Conservation (phyloP, 495 filamentous ascomycete genomes). For the Talaromyces ruber region DNA sequence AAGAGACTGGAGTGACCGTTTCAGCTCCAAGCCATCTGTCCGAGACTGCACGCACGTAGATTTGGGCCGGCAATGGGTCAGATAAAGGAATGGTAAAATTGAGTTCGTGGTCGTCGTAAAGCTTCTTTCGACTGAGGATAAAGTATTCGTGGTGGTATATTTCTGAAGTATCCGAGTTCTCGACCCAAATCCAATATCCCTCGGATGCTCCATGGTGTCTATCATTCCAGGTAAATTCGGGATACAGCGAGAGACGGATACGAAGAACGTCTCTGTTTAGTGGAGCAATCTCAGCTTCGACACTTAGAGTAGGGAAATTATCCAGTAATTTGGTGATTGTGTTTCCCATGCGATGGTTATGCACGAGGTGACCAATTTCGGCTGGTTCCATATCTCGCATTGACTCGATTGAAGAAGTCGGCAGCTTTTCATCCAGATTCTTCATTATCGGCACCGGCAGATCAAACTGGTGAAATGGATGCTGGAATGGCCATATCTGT, state of each 20-base stretch:
- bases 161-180: slow-evolving; percentile 94
- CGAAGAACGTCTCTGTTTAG: slow-evolving; percentile 90
- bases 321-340: slow-evolving; percentile 72
- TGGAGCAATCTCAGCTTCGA: slow-evolving; percentile 92
- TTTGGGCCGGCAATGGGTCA: slow-evolving; percentile 87
- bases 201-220: slow-evolving; percentile 90
- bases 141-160: slow-evolving; percentile 99
- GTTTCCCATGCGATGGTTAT: slow-evolving; percentile 78
- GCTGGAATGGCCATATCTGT: slow-evolving; percentile 87
- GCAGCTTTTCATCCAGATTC: slow-evolving; percentile 69
- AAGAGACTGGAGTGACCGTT: slow-evolving; percentile 87
- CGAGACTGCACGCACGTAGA: slow-evolving; percentile 89
- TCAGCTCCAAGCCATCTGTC: slow-evolving; percentile 98
- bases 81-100: slow-evolving; percentile 96
- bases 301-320: slow-evolving; percentile 83
- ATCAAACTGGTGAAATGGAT: slow-evolving; percentile 93
- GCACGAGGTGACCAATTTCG: slow-evolving; percentile 86
- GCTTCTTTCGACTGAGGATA: slow-evolving; percentile 78
- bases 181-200: slow-evolving; percentile 97
- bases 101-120: slow-evolving; percentile 90
- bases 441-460: slow-evolving; percentile 73
- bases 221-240: slow-evolving; percentile 95
- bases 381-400: slow-evolving; percentile 85
- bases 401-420: slow-evolving; percentile 64
- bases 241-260: slow-evolving; percentile 73